phyloP scores from a whole-genome alignment of 2,329 filamentous ascomycete species.

The Nigrospora oryzae region DNA sequence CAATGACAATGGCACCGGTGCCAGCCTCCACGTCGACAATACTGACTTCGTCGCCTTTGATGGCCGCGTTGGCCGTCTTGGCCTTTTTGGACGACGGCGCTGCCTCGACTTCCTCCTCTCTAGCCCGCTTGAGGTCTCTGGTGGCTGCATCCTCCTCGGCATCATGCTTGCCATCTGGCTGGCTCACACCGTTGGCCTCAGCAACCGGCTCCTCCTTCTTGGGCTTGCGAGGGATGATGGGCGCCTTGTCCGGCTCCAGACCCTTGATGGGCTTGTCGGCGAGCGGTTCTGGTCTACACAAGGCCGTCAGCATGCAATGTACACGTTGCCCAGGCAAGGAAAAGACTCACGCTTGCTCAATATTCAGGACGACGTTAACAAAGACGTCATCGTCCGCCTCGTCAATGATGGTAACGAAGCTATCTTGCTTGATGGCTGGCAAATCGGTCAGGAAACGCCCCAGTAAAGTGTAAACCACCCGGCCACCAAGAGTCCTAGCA shows the following conservation, averaged over 20 bases:
- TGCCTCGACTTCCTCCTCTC: constrained; percentile 31
- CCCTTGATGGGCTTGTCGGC: constrained; percentile 48
- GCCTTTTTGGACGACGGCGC: constrained; percentile 37
- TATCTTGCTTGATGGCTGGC: constrained; percentile 58
- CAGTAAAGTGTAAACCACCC: no score
- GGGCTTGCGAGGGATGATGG: constrained; percentile 45
- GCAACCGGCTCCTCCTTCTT: constrained; percentile 28
- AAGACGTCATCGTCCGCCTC: constrained; percentile 66
- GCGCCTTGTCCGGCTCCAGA: constrained; percentile 29
- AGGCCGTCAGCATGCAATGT: constrained; percentile 2
- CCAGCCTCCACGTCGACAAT: constrained; percentile 38
- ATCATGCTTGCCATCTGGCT: constrained; percentile 31
- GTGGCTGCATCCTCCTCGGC: constrained; percentile 25
- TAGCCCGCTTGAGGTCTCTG: constrained; percentile 36
- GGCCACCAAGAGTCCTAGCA: not conserved
- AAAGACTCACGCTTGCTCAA: constrained; percentile 50
- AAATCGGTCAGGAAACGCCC: not conserved
- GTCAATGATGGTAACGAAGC: constrained; percentile 78
- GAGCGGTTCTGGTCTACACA: constrained; percentile 26
- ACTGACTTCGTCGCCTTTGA: constrained; percentile 33
- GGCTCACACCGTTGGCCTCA: constrained; percentile 28
- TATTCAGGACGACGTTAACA: constrained; percentile 70
- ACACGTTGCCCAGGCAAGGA: not conserved
- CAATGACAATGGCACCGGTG: constrained; percentile 60
- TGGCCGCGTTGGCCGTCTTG: constrained; percentile 26